Percentiles rank a stretch among this genome's conserved stretches.
Conservation (phyloP, 2,329 filamentous ascomycete species). For the Lachnellula occidentalis region DNA sequence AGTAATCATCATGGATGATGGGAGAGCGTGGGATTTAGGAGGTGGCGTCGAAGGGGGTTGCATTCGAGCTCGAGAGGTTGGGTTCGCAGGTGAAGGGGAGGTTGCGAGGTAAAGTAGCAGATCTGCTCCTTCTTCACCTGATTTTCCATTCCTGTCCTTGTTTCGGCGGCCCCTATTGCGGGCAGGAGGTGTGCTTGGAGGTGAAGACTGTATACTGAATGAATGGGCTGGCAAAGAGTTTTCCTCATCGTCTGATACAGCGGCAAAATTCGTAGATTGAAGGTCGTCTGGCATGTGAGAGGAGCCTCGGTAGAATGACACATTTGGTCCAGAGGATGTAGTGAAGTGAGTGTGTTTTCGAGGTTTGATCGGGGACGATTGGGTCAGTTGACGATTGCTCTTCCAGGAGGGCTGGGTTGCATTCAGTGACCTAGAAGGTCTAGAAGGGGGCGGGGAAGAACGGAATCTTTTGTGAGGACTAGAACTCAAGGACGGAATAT, state of each 20-base stretch:
- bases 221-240: conserved; percentile 72
- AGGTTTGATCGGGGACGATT: conserved; percentile 82
- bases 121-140: conserved; percentile 75
- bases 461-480: conserved; percentile 63
- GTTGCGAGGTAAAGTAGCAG: conserved; percentile 80
- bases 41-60: conserved; percentile 73
- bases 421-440: conserved; percentile 49
- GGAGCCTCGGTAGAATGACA: conserved; percentile 69
- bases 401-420: conserved; percentile 64
- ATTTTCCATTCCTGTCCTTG: conserved; percentile 50
- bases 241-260: conserved; percentile 74
- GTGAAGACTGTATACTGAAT: conserved; percentile 72
- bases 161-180: conserved; percentile 46
- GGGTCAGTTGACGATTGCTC: conserved; percentile 66
- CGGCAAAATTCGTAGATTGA: conserved; percentile 54
- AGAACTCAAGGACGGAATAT: conserved; percentile 47
- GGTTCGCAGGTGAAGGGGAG: conserved; percentile 79
- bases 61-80: conserved; percentile 49
- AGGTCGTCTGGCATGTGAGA: conserved; percentile 56
- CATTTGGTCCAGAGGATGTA: conserved; percentile 61
- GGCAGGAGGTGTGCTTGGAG: conserved; percentile 70
- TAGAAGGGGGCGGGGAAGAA: conserved; percentile 47
- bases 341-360: conserved; percentile 71
- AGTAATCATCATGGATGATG: conserved; percentile 85
- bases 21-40: conserved; percentile 63